These are phyloP conservation scores for Fragaria ananassa DNA, from an alignment of 306 rosid species.

Conservation along the genomic window DNA sequence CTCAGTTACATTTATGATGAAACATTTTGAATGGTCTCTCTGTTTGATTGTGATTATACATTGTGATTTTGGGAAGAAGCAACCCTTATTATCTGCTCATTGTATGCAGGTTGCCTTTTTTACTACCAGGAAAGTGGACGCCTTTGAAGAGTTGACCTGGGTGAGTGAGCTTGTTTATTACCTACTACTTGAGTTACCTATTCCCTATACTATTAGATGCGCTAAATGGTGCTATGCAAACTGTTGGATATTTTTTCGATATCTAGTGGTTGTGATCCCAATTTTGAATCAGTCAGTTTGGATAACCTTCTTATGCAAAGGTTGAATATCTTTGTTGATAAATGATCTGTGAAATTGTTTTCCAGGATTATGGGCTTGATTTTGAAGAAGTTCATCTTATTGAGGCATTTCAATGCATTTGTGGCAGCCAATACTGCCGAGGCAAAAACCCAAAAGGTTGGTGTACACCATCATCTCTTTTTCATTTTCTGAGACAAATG, in stretches of 20 bases:
- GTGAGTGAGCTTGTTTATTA: slow-evolving; percentile 41
- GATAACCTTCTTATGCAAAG: not conserved
- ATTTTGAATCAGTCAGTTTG: not conserved
- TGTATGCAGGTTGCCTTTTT: slow-evolving; percentile 80
- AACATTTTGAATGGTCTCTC: not conserved
- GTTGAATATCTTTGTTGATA: slow-evolving; percentile 8
- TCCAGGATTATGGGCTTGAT: slow-evolving; percentile 86
- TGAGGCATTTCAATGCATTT: slow-evolving; percentile 67
- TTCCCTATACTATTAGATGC: not conserved
- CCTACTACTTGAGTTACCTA: not conserved
- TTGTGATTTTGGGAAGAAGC: slow-evolving; percentile 1
- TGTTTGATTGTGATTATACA: not conserved
- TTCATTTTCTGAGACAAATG: not conserved
- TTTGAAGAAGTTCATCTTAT: slow-evolving; percentile 68
- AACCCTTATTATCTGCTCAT: slow-evolving; percentile 8
- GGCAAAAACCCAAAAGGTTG: slow-evolving; percentile 46
- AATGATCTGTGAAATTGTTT: slow-evolving; percentile 17
- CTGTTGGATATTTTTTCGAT: not conserved
- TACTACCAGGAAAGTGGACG: slow-evolving; percentile 61
- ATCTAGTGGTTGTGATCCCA: not conserved
- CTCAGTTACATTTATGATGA: not conserved
- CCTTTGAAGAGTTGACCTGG: slow-evolving; percentile 86
- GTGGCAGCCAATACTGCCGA: slow-evolving; percentile 71
- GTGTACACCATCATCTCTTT: not conserved
- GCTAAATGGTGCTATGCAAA: not conserved